Conservation (phyloP, 129 eudicot species). For the Pulicaria dysenterica region DNA sequence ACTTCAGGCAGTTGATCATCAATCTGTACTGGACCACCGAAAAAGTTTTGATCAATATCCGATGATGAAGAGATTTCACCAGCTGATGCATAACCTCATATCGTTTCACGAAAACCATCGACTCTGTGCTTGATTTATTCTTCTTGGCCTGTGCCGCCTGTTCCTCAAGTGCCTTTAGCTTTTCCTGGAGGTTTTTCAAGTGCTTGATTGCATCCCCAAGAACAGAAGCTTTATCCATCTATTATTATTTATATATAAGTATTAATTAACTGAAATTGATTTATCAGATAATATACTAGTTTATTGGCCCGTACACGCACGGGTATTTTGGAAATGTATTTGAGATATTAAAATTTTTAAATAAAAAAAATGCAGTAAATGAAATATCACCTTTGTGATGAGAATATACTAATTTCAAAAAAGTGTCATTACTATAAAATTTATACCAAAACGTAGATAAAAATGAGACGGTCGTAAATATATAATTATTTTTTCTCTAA, state of each 20-base stretch:
- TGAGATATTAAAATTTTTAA: no score
- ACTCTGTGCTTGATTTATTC: conserved; percentile 36
- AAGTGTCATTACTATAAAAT: no score
- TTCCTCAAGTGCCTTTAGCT: conserved; percentile 59
- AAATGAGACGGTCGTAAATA: no score
- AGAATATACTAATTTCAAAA: no score
- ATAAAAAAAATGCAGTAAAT: no score
- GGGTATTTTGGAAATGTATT: no score
- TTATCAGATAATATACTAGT: no score
- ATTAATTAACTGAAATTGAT: not conserved
- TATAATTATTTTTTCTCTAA: no score
- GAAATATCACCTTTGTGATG: no score
- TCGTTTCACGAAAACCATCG: conserved; percentile 35
- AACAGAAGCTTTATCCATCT: conserved; percentile 81
- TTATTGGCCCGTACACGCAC: no score
- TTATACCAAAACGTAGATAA: no score
- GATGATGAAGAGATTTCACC: conserved; percentile 34
- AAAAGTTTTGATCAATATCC: conserved; percentile 20
- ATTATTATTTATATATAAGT: not conserved
- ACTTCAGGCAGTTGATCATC: conserved; percentile 53
- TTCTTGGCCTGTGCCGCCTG: conserved; percentile 44
- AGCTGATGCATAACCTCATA: conserved; percentile 22
- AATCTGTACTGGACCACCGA: conserved; percentile 9
- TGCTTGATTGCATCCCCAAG: conserved; percentile 80
- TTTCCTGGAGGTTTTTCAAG: conserved; percentile 67